phyloP scores from a whole-genome alignment of 352 stramenopile genomes.

The Pythium phragmiticola region DNA sequence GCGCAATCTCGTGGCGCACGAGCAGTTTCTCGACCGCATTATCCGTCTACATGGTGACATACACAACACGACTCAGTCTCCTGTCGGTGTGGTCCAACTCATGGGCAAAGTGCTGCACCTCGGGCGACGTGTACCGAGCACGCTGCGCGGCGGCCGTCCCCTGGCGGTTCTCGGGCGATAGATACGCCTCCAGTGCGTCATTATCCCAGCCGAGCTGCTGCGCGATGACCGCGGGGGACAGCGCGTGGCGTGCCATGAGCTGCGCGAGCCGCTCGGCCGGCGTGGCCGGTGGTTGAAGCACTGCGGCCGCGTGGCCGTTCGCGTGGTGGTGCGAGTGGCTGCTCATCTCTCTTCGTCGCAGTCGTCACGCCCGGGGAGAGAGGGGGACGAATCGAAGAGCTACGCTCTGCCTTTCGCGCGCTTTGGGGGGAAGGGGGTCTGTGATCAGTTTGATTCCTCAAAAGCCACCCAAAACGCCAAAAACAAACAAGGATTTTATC shows the following conservation, averaged over 20 bases:
- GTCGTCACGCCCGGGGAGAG: neutral
- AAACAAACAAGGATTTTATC: constrained; percentile 2
- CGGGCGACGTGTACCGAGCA: constrained; percentile 23
- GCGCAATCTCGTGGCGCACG: constrained; percentile 49
- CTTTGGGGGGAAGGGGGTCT: constrained; percentile 17
- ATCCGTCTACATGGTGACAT: constrained; percentile 30
- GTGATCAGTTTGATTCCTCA: constrained; percentile 14
- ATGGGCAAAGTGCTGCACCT: neutral
- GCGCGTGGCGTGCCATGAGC: constrained; percentile 59
- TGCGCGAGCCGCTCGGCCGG: constrained; percentile 53
- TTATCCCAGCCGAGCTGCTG: constrained; percentile 50
- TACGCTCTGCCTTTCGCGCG: constrained; percentile 22
- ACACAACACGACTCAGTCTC: constrained; percentile 11
- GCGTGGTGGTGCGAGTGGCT: constrained; percentile 33
- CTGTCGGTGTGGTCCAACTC: neutral
- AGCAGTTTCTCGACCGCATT: constrained; percentile 66
- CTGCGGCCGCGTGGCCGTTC: constrained; percentile 13
- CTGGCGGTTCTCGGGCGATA: constrained; percentile 46
- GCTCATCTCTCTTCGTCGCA: constrained; percentile 19
- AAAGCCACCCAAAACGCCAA: constrained; percentile 27
- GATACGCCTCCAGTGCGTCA: constrained; percentile 52
- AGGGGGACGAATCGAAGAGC: neutral
- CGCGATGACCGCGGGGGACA: constrained; percentile 44
- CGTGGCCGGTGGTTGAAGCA: constrained; percentile 27
- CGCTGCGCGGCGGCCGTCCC: constrained; percentile 34